Evolutionary conservation across 805 yeast species (phyloP), one percentile per base, ranked within the genome.

Genomic region (Pichia cephalocereana): DNA sequence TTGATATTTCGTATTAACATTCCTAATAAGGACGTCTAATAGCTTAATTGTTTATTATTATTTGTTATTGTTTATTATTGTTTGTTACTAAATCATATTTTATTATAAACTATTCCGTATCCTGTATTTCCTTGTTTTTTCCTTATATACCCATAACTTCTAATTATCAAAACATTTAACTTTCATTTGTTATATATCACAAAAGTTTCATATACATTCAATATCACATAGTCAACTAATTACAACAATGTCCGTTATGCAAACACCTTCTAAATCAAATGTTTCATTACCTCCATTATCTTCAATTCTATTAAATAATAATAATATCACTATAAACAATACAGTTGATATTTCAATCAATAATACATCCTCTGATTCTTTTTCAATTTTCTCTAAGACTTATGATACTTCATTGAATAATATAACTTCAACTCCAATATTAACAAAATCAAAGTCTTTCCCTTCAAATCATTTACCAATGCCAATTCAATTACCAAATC

Each of bases 361-460:
- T 19, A 23, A 17, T 19, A 44, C 32, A 48, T 34, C 17, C 6
- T 34, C 17, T 8, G 37, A 34, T 15, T 48, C 44, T 3, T 44
- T 44, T 17, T 43, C 46, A 10, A 43, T 61, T 34, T 34, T 34
- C 6, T 34, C 37, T 15, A 34, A 34, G 6, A 34, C 6, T 14
- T 34, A 34, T 34, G 37, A 34, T 34, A 9, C 31, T 40, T 8
- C 65, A 63, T 15, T 55, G 2, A 54, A 59, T 23, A 60, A 59
- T 38, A 54, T 47, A 36, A 40, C 61, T 11, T 53, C 62, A 27
- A 58, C 59, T 47, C 61, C 64, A 3, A 52, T 48, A 8, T 53
- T 53, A 43, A 50, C 52, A 38, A 54, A 57, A 46, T 57, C 64
- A 37, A 46, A 52, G 38, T 57, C 63, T n/a, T 51, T 40, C 23